Evolutionary conservation across 768 basidiomycete species (phyloP).

Genomic region (Lactarius akahatsu): DNA sequence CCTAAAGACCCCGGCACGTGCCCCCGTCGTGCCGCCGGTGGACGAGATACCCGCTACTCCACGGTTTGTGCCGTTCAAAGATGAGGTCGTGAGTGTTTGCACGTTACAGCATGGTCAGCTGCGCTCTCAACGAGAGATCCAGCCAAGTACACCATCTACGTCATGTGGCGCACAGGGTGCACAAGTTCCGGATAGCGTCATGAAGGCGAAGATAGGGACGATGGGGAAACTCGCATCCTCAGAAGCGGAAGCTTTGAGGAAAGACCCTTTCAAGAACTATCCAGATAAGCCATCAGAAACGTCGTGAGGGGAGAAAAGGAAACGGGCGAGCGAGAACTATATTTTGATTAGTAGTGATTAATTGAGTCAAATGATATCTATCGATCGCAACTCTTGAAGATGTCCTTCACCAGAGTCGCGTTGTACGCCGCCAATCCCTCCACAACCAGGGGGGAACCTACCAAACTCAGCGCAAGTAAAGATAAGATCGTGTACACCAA

Average conservation of each 20-base stretch:
- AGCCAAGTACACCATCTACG: conserved; percentile 36
- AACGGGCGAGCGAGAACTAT: not conserved
- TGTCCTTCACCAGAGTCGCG: conserved; percentile 52
- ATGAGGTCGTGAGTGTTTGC: conserved; percentile 53
- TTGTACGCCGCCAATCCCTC: conserved; percentile 68
- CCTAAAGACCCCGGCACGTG: conserved; percentile 39
- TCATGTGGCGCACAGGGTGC: conserved; percentile 35
- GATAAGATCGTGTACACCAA: conserved; percentile 86
- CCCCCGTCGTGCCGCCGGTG: conserved; percentile 32
- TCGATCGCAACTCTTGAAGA: conserved; percentile 31
- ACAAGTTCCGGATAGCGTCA: conserved; percentile 54
- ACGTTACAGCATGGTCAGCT: conserved; percentile 20
- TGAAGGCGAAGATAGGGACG: conserved; percentile 55
- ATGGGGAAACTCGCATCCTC: conserved; percentile 48
- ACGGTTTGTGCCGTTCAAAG: conserved; percentile 69
- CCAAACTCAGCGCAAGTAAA: conserved; percentile 70
- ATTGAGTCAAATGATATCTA: conserved; percentile 19
- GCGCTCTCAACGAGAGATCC: conserved; percentile 31
- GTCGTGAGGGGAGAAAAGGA: conserved; percentile 7
- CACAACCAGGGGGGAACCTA: conserved; percentile 64
- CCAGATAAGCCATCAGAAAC: conserved; percentile 29
- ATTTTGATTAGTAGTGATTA: not conserved
- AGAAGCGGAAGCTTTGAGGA: conserved; percentile 76
- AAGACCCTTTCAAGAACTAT: conserved; percentile 82
- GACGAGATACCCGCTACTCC: conserved; percentile 46